phyloP scores from a whole-genome alignment of 805 yeast species.

The Suhomyces kilbournensis region DNA sequence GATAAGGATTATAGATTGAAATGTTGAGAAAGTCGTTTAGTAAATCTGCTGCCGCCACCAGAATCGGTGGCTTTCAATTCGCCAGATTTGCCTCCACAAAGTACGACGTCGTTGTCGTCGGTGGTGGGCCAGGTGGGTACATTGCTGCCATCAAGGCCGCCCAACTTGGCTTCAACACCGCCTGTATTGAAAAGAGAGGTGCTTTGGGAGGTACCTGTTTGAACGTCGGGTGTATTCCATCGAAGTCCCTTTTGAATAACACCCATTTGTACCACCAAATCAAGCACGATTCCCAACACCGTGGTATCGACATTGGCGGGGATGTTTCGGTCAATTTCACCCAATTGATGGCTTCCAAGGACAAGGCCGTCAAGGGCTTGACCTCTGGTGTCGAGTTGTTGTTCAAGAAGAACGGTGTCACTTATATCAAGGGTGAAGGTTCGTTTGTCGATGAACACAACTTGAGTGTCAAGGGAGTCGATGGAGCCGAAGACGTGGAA shows the following conservation, averaged over 20 bases:
- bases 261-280: slow-evolving; percentile 90
- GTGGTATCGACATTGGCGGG: slow-evolving; percentile 85
- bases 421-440: slow-evolving; percentile 91
- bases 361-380: slow-evolving; percentile 80
- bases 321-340: slow-evolving; percentile 73
- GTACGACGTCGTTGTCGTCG: slow-evolving; percentile 91
- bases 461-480: slow-evolving; percentile 78
- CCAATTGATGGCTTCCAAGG: slow-evolving; percentile 88
- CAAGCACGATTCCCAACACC: slow-evolving; percentile 72
- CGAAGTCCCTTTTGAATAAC: slow-evolving; percentile 92
- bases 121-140: slow-evolving; percentile 99
- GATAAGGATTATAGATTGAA: neutral
- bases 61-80: slow-evolving; percentile 26
- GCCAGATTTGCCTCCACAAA: slow-evolving; percentile 42
- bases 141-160: slow-evolving; percentile 99
- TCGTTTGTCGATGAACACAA: slow-evolving; percentile 79
- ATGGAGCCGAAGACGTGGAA: slow-evolving; percentile 69
- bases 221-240: slow-evolving; percentile 98
- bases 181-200: slow-evolving; percentile 97
- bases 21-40: slow-evolving; percentile 15
- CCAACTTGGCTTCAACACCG: slow-evolving; percentile 90
- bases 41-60: slow-evolving; percentile 3
- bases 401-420: slow-evolving; percentile 93
- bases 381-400: slow-evolving; percentile 94
- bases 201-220: slow-evolving; percentile 96